Evolutionary conservation across 1,284 basidiomycete genomes (phyloP).

Genomic region (Apiotrichum gamsii): DNA sequence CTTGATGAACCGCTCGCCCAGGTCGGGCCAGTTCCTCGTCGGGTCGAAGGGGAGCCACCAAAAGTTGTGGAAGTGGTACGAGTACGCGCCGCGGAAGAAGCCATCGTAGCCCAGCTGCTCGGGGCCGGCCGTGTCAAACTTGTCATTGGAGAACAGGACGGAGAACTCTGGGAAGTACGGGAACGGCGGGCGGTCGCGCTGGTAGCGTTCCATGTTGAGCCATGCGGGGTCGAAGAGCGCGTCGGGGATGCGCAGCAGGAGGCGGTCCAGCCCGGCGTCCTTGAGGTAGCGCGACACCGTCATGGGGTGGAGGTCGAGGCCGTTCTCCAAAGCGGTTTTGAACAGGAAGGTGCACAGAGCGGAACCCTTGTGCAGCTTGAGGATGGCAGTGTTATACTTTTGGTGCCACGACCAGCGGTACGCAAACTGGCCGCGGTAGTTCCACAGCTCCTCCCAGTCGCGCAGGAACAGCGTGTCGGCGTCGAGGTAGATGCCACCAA

Average conservation of each 20-base stretch:
- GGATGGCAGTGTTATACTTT: slow-evolving; percentile 79
- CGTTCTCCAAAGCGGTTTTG: slow-evolving; percentile 75
- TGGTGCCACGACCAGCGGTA: slow-evolving; percentile 75
- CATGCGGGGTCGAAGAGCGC: slow-evolving; percentile 81
- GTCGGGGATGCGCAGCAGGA: slow-evolving; percentile 71
- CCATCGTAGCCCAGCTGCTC: slow-evolving; percentile 72
- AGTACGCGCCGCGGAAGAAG: slow-evolving; percentile 78
- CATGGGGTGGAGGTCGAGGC: slow-evolving; percentile 81
- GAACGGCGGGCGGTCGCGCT: slow-evolving; percentile 72
- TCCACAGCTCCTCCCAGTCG: slow-evolving; percentile 90
- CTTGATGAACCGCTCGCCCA: slow-evolving; percentile 68
- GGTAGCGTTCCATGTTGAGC: slow-evolving; percentile 75
- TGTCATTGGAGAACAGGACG: slow-evolving; percentile 73
- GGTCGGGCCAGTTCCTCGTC: slow-evolving; percentile 80
- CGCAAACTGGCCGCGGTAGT: slow-evolving; percentile 77
- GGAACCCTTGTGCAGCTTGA: slow-evolving; percentile 72
- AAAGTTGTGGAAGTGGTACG: slow-evolving; percentile 81
- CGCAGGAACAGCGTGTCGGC: slow-evolving; percentile 78
- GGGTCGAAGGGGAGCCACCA: slow-evolving; percentile 65
- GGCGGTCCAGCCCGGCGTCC: slow-evolving; percentile 65
- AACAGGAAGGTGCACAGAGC: slow-evolving; percentile 76
- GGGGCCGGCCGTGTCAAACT: slow-evolving; percentile 61
- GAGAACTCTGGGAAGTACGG: slow-evolving; percentile 58
- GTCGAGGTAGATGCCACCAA: slow-evolving; percentile 78
- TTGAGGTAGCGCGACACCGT: slow-evolving; percentile 70